phyloP scores from a whole-genome alignment of 2,329 filamentous ascomycete species.

The Podosphaera leucotricha region DNA sequence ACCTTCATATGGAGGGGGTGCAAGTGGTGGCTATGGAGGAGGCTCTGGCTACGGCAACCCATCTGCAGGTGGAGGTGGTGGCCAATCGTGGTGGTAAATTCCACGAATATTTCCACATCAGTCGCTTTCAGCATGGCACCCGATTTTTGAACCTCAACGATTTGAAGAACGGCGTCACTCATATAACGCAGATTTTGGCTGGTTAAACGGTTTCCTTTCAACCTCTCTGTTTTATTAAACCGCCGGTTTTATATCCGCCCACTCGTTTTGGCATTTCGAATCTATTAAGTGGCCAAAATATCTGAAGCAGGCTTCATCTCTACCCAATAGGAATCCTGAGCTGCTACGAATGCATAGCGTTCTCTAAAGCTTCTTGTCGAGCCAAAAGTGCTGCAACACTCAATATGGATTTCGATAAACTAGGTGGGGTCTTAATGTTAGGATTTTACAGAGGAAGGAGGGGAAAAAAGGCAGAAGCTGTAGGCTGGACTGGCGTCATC shows the following conservation, averaged over 20 bases:
- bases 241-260: background rate
- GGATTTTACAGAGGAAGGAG: background rate
- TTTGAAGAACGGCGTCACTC: background rate
- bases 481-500: background rate
- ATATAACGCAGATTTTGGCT: background rate
- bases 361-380: background rate
- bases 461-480: background rate
- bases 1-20: conserved; percentile 28
- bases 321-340: background rate
- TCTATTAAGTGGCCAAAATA: background rate
- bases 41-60: conserved; percentile 19
- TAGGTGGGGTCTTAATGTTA: background rate
- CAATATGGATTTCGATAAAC: background rate
- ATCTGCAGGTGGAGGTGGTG: conserved; percentile 15
- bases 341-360: background rate
- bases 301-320: background rate
- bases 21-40: conserved; percentile 28
- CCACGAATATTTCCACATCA: conserved; percentile 23
- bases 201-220: background rate
- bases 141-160: background rate
- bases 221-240: background rate
- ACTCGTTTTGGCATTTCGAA: background rate
- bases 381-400: background rate
- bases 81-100: conserved; percentile 22
- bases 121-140: background rate